phyloP scores from a whole-genome alignment of 148 eudicot genomes.

The Salicornia ramosissima region DNA sequence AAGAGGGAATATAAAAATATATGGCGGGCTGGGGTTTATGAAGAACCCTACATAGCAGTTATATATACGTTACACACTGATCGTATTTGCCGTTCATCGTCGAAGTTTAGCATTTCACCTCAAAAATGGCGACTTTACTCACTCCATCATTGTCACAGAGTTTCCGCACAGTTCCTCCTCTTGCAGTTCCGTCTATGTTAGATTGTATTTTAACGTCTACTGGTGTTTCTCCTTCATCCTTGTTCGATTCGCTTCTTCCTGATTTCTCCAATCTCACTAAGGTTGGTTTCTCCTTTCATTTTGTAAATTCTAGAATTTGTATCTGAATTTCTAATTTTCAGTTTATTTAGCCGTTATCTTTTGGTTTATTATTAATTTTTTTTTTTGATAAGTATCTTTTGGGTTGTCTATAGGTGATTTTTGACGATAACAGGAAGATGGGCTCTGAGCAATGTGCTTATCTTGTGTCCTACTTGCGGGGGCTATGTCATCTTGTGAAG shows the following conservation, averaged over 20 bases:
- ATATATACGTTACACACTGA: too few relatives aligned
- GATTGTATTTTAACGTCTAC: conserved; percentile 72
- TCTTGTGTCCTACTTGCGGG: conserved; percentile 48
- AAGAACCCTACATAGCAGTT: background rate
- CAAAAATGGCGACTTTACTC: conserved; percentile 22
- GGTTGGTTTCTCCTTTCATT: conserved; percentile 28
- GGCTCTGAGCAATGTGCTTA: conserved; percentile 36
- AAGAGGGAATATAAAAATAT: background rate
- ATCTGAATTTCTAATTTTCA: background rate
- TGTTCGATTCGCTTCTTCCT: conserved; percentile 51
- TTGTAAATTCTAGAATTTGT: background rate
- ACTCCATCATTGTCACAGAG: conserved; percentile 35
- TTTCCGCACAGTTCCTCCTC: conserved; percentile 68
- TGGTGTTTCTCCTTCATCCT: conserved; percentile 43
- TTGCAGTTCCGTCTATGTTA: conserved; percentile 73
- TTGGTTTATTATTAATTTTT: background rate
- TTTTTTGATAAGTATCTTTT: background rate
- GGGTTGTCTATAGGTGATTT: conserved; percentile 20
- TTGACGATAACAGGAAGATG: conserved; percentile 34
- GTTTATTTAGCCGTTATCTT: background rate
- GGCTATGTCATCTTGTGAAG: conserved; percentile 68
- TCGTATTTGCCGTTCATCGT: background rate
- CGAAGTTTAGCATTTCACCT: background rate
- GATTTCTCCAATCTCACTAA: conserved; percentile 39
- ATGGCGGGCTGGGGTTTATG: background rate